A percentile compares a stretch with the other conserved stretches of the same genome.
Evolutionary conservation across 305 asterid species (phyloP).

Genomic region (Solanum hybrid): DNA sequence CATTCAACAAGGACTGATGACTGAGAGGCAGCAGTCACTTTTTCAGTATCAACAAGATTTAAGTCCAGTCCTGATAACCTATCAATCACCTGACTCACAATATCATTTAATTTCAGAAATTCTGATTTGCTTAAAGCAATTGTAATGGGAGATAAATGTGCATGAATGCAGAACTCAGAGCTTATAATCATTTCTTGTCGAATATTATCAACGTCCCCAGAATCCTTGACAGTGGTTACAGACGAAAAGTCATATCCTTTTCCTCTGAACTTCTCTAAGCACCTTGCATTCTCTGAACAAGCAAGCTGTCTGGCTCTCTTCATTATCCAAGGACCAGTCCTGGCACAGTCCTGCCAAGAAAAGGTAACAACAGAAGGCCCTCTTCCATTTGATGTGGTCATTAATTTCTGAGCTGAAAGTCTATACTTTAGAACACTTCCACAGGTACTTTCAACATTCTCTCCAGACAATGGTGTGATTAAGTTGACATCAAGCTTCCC

Average conservation of each 20-base stretch:
- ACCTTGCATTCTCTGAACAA: constrained; percentile 51
- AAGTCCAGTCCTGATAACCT: constrained; percentile 36
- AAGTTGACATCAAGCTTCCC: constrained; percentile 49
- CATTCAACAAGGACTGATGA: constrained; percentile 68
- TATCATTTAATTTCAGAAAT: constrained; percentile 41
- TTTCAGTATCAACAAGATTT: constrained; percentile 26
- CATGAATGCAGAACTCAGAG: constrained; percentile 62
- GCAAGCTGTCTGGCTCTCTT: constrained; percentile 72
- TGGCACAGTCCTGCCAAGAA: constrained; percentile 68
- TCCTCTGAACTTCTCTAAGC: constrained; percentile 43
- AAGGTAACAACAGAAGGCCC: constrained; percentile 52
- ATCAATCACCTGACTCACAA: constrained; percentile 45
- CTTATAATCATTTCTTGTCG: constrained; percentile 64
- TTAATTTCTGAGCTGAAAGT: constrained; percentile 45
- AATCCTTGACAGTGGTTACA: constrained; percentile 59
- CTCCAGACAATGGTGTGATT: constrained; percentile 34
- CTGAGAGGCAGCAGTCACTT: constrained; percentile 44
- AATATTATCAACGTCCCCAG: constrained; percentile 36
- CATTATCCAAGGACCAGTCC: constrained; percentile 79
- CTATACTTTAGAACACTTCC: constrained; percentile 25
- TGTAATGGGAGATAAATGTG: constrained; percentile 46
- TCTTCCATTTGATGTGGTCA: constrained; percentile 40
- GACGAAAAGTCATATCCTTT: constrained; percentile 72
- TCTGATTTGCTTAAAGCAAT: constrained; percentile 43
- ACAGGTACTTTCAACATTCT: constrained; percentile 30